Evolutionary conservation across 371 early-diverging fungal species (phyloP), one percentile per base, ranked within the genome.

Genomic region (Mucor ambiguus): DNA sequence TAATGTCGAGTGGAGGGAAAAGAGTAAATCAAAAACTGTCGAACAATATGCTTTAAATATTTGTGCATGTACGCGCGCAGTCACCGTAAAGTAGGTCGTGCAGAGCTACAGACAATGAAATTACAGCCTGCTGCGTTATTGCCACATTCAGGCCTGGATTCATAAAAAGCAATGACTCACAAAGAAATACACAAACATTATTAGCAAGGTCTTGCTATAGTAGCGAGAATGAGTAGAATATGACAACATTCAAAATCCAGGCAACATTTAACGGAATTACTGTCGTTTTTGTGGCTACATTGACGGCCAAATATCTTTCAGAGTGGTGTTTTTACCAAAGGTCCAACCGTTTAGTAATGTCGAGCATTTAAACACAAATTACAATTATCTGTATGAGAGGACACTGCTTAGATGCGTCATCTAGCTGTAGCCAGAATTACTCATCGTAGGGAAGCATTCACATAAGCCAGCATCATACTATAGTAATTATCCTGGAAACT

Each of bases 1-100:
- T 26, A 5, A 52, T 41, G 52, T 22, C 28, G 1, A 52, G 10
- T 22, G 20, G 20, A 22, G 48, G 28, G n/a, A 52, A 16, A 52
- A 16, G 12, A 7, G 4, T 4, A 4, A 33, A 33, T 8, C 9
- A 4, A 12, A 35, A 12, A 1, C 12, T 35, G 52, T 28, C 52
- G 26, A 52, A 16, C 22, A 3, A 52, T 52, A 14, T 52, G 52
- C 52, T 52, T 52, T 52, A 52, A 52, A 52, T 52, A 52, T 52
- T 24, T 24, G 28, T 52, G 28, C 4, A 41, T 30, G 46, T 30
- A 20, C 49, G 61, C 49, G 61, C 49, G 48, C 61, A 61, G 61
- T 61, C 61, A 61, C 61, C 48, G 18, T 9, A 28, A 52, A 28
- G 52, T 24, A 24, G 26, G 52, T 52, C 6, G 52, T 52, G 52